Conservation (phyloP, 2,329 filamentous ascomycete species). For the Ceratocystis harringtonii region DNA sequence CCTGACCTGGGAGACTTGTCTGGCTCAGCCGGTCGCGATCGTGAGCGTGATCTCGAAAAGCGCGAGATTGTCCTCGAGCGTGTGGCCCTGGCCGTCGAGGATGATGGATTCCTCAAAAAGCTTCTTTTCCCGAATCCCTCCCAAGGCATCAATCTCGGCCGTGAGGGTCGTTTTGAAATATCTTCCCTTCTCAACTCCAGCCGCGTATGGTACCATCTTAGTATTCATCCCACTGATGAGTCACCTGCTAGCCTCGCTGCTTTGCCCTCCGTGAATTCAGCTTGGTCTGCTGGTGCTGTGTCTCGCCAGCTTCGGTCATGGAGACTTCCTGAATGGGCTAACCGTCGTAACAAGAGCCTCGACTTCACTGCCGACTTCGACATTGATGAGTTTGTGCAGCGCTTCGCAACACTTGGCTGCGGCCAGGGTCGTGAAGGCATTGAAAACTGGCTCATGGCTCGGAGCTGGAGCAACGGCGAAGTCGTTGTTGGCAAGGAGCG, state of each 20-base stretch:
- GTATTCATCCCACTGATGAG: slow-evolving; percentile 82
- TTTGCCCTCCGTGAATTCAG: slow-evolving; percentile 55
- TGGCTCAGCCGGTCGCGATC: slow-evolving; percentile 52
- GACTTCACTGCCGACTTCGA: slow-evolving; percentile 98
- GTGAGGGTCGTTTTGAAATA: slow-evolving; percentile 64
- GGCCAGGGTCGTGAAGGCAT: slow-evolving; percentile 82
- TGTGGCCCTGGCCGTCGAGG: slow-evolving; percentile 64
- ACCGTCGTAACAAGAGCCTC: slow-evolving; percentile 74
- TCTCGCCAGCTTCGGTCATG: slow-evolving; percentile 87
- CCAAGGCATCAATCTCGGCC: slow-evolving; percentile 68
- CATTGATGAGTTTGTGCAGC: slow-evolving; percentile 72
- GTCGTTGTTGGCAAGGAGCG: slow-evolving; percentile 81
- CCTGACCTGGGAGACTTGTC: slow-evolving; percentile 64
- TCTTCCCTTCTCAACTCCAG: slow-evolving; percentile 61
- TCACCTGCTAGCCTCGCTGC: slow-evolving; percentile 59
- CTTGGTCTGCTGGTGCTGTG: slow-evolving; percentile 85
- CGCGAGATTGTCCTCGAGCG: slow-evolving; percentile 75
- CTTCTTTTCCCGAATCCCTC: slow-evolving; percentile 65
- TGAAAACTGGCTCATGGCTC: slow-evolving; percentile 83
- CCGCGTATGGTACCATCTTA: slow-evolving; percentile 88
- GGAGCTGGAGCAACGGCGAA: slow-evolving; percentile 96
- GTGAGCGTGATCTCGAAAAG: slow-evolving; percentile 65
- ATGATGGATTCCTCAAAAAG: slow-evolving; percentile 67
- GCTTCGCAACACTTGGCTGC: slow-evolving; percentile 74
- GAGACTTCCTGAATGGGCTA: slow-evolving; percentile 93